Evolutionary conservation across 2,329 filamentous ascomycete genomes (phyloP), one percentile per base, ranked within the genome.

Genomic region (Cercospora citrullina): DNA sequence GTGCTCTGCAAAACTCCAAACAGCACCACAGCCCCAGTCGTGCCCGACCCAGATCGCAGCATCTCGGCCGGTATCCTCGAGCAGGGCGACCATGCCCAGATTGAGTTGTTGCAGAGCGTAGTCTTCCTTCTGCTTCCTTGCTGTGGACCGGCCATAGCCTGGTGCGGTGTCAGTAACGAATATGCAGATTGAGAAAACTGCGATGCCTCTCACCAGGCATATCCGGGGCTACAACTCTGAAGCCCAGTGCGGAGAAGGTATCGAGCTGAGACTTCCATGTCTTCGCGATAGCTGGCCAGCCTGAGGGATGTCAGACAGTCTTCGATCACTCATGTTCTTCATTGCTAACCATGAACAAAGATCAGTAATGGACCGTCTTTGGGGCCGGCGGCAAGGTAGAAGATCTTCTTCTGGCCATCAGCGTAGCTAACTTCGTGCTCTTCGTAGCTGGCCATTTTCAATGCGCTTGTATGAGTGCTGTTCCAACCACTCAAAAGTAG

Each of bases 11-110:
- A 72, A 72, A 28, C 60, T 65, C 71, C 72, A 79, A 23, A 76
- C 72, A 3, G 79, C 70, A 10, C 75, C 77, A 18, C 74, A 76
- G 31, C 79, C 79, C 82, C 82, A 83, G 69, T 84, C 82, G 66
- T 84, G 83, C 6, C 70, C 82, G 36, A 84, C 74, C 82, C 84
- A 85, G n/a, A 86, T 72, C 1, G 82, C 83, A 7, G 78, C 77
- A 0, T 75, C 67, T 21, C 82, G 72, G 18, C 77, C 69, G 64
- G 81, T 63, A 70, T 81, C 51, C 73, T 78, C 76, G 67, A 83
- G 71, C 72, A 84, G 72, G 75, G 82, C 75, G 23, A 78, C 68
- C 72, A 81, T 72, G 66, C 72, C 75, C 63, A 65, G 64, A 66
- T 72, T 72, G 68, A 71, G 71, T 74, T 63, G 69, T 62, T 79